Base-by-base conservation (phyloP, 2,329 filamentous ascomycete species). In the Aspergillus ruber region DNA sequence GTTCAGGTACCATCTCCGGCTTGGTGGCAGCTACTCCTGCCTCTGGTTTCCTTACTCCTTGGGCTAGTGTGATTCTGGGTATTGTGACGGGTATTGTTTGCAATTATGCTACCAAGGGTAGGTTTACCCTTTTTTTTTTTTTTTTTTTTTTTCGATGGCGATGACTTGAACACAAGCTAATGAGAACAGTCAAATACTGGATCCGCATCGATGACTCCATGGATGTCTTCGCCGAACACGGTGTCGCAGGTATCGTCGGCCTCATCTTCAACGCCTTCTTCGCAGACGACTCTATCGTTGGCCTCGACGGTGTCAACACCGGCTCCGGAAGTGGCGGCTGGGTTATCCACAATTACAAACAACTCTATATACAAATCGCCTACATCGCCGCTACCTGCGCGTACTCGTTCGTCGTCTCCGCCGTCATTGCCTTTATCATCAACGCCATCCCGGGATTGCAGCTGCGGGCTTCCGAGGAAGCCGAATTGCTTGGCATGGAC, bases 191-290 rank as follows among this genome's bases (percentile, higher is more conserved):
- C 68, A 84, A 84, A 71, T 84, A 82, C 72, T 84, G 81, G 81
- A 76, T 94, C 62, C 83, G 83, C 53, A 83, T 94, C 47, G 89
- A 95, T 59, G 89, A 95, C 64, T 85, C 86, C 5, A 86, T 95
- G 70, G 89, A 95, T 74, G 84, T 95, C 61, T 93, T 95, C 70
- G 89, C 89, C 56, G 88, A 93, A 70, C 89, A 95, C 79, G 88
- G 81, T 61, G 74, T 94, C 54, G 88, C 89, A 43, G 89, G 89
- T 56, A 88, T 93, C 55, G 77, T 85, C 49, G 89, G 89, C 44
- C 86, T 94, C 59, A 69, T 90, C 50, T 76, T 88, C 69, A 91
- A 88, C 48, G 87, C 84, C 54, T 71, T 91, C 53, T 89, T 91
- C 63, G 86, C 81, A 57, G 82, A 85, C 54, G 78, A 84, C 62